These are phyloP conservation scores for Cyanidioschyzon merolae DNA, from an alignment of 23 red algal species.

Conservation along the genomic window DNA sequence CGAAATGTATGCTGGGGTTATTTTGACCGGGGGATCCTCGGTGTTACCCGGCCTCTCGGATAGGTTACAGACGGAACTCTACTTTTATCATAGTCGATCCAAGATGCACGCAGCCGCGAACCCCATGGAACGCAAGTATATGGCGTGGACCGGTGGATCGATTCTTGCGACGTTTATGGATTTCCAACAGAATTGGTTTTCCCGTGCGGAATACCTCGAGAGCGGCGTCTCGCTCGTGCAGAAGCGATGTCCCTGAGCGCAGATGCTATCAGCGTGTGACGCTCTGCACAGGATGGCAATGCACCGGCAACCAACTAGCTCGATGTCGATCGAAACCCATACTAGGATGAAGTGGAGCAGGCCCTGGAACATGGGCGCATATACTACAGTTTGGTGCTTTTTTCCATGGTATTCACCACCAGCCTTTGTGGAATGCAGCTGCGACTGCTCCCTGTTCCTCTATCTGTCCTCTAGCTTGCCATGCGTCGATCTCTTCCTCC, in stretches of 20 bases:
- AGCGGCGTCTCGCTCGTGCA: slow-evolving; percentile 30
- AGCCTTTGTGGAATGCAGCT: not conserved
- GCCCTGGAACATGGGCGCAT: not conserved
- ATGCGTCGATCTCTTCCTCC: no score
- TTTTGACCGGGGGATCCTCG: slow-evolving; percentile 78
- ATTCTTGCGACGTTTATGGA: slow-evolving; percentile 93
- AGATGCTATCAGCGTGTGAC: no score
- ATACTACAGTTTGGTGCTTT: not conserved
- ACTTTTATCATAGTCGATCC: slow-evolving; percentile 39
- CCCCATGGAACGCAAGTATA: slow-evolving; percentile 53
- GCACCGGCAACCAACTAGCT: no score
- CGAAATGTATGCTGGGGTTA: slow-evolving; percentile 80
- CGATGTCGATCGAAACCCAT: not conserved
- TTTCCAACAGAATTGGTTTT: slow-evolving; percentile 92
- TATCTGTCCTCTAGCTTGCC: no score
- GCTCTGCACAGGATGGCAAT: no score
- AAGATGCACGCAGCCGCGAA: slow-evolving; percentile 63
- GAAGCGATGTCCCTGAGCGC: slow-evolving; percentile 28
- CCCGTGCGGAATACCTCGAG: slow-evolving; percentile 73
- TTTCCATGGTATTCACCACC: not conserved
- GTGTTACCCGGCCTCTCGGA: slow-evolving; percentile 61
- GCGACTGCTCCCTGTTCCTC: no score
- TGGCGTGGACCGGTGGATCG: slow-evolving; percentile 81
- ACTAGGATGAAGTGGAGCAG: not conserved
- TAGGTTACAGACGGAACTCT: slow-evolving; percentile 40